These are phyloP conservation scores for Rhodotorula sp. DNA, from an alignment of 1,284 basidiomycete genomes.

Conservation along the genomic window DNA sequence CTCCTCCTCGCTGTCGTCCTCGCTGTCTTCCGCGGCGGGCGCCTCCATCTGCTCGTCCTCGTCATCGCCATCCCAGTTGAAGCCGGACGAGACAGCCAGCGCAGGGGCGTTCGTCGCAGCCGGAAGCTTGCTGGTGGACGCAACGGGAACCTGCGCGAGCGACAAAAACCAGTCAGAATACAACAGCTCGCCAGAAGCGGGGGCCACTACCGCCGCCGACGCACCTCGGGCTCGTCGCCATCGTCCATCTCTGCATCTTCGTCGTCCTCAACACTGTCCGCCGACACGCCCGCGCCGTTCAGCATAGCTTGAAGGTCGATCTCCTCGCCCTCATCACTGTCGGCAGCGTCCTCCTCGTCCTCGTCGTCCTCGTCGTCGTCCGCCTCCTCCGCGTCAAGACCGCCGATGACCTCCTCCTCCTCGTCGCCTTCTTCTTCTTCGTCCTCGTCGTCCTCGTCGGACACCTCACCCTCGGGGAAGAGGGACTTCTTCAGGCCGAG, in stretches of 20 bases:
- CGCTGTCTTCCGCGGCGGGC: constrained; percentile 39
- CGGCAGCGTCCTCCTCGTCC: constrained; percentile 41
- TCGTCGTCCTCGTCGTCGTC: constrained; percentile 39
- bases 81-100: constrained; percentile 54
- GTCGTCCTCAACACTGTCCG: constrained; percentile 48
- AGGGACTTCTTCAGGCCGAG: constrained; percentile 85
- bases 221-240: constrained; percentile 39
- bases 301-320: constrained; percentile 20
- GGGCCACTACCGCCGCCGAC: constrained; percentile 16
- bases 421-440: constrained; percentile 11
- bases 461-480: constrained; percentile 58
- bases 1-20: constrained; percentile 49
- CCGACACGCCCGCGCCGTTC: constrained; percentile 13
- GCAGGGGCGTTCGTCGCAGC: constrained; percentile 35
- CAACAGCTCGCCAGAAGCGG: background rate
- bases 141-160: constrained; percentile 27
- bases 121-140: constrained; percentile 40
- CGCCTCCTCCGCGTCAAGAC: constrained; percentile 49
- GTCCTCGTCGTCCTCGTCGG: constrained; percentile 9
- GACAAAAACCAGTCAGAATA: background rate
- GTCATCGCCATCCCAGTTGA: constrained; percentile 57
- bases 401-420: constrained; percentile 58
- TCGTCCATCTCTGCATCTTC: constrained; percentile 38
- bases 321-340: constrained; percentile 47
- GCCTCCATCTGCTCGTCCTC: constrained; percentile 44